phyloP scores from a whole-genome alignment of 2,329 filamentous ascomycete genomes.

The Fusarium pseudocircinatum region DNA sequence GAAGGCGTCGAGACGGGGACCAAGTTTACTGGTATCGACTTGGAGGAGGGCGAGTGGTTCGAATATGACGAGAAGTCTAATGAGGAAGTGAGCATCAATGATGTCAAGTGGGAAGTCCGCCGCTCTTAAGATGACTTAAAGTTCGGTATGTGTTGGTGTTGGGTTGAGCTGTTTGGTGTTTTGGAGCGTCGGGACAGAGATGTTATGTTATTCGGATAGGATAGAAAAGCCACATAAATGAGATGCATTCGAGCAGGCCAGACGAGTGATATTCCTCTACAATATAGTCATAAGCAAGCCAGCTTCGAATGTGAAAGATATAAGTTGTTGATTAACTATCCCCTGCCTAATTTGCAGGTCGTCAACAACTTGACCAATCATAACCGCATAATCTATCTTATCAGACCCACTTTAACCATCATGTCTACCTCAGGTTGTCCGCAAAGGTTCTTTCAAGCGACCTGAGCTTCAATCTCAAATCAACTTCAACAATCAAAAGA shows the following conservation, averaged over 20 bases:
- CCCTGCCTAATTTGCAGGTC: neutral
- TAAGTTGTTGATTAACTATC: neutral
- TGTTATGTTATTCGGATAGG: neutral
- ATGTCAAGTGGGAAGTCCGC: constrained; percentile 85
- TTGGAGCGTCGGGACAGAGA: neutral
- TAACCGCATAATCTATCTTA: neutral
- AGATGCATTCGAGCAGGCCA: neutral
- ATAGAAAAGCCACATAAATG: neutral
- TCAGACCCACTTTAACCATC: constrained; percentile 6
- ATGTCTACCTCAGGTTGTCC: neutral
- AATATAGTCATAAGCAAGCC: neutral
- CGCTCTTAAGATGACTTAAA: constrained; percentile 62
- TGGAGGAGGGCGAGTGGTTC: constrained; percentile 94
- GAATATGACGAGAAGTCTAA: constrained; percentile 96
- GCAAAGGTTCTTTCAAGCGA: constrained; percentile 18
- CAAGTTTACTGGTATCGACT: constrained; percentile 83
- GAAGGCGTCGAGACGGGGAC: constrained; percentile 83
- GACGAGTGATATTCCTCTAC: neutral
- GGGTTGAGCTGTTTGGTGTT: neutral
- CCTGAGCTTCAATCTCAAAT: constrained; percentile 1
- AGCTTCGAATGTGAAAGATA: neutral
- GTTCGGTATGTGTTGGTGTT: neutral
- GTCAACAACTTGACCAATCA: constrained; percentile 7
- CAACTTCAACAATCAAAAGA: neutral
- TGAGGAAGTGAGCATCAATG: constrained; percentile 92